A percentile compares a stretch with the other conserved stretches of the same genome.
phyloP scores from a whole-genome alignment of 2,329 filamentous ascomycete genomes.

The Davidsoniella australis region DNA sequence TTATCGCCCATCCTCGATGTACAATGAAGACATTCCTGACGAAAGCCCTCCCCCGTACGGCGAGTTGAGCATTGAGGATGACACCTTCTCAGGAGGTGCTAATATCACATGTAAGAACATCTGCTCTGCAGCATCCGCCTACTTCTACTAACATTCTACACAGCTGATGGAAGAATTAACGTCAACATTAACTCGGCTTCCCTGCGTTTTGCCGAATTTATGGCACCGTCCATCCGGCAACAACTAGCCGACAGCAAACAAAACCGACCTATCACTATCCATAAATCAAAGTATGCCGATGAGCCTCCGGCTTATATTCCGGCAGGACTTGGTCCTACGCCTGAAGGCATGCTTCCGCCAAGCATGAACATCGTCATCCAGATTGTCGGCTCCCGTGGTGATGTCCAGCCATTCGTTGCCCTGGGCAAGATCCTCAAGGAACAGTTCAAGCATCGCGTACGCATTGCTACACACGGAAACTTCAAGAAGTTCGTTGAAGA shows the following conservation, averaged over 20 bases:
- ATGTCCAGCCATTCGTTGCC: constrained; percentile 61
- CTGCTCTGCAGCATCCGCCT: neutral
- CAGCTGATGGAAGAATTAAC: constrained; percentile 60
- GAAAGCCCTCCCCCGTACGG: constrained; percentile 38
- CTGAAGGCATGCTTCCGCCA: constrained; percentile 38
- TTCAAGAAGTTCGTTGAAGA: constrained; percentile 54
- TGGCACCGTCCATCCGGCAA: constrained; percentile 20
- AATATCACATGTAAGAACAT: constrained; percentile 31
- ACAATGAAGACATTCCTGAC: constrained; percentile 1
- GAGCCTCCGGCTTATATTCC: constrained; percentile 43
- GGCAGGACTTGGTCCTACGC: constrained; percentile 49
- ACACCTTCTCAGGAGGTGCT: constrained; percentile 44
- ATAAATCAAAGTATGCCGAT: constrained; percentile 8
- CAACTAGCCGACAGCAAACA: constrained; percentile 13
- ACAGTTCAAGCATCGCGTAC: constrained; percentile 52
- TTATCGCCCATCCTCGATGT: neutral
- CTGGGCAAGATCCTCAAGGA: constrained; percentile 47
- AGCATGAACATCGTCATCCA: constrained; percentile 56
- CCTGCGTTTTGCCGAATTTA: constrained; percentile 8
- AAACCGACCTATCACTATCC: constrained; percentile 1
- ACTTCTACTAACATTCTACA: neutral
- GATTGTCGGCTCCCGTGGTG: constrained; percentile 56
- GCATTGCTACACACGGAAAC: constrained; percentile 53
- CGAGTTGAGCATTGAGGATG: constrained; percentile 23
- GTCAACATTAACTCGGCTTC: constrained; percentile 63